Evolutionary conservation across 2,329 filamentous ascomycete species (phyloP).

Genomic region (Apiospora saccharicola): DNA sequence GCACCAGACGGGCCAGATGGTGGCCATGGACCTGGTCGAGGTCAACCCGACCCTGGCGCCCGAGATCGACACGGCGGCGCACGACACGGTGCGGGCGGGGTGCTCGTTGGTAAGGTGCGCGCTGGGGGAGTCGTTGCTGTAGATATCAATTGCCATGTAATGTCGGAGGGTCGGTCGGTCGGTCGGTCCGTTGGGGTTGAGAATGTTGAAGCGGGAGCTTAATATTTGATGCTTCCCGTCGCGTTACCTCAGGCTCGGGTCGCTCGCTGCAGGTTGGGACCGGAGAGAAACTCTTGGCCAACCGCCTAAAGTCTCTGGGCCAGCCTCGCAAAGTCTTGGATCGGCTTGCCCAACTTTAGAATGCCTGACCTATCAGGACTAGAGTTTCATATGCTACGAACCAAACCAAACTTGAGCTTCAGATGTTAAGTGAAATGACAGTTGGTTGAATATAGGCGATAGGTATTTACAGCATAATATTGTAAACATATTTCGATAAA

Average conservation of each 20-base stretch:
- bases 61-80: constrained; percentile 68
- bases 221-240: background rate
- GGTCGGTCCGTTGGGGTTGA: background rate
- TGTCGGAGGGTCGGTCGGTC: background rate
- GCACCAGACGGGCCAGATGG: constrained; percentile 78
- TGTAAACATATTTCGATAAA: background rate
- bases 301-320: too few species aligned
- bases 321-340: background rate
- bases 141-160: constrained; percentile 59
- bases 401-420: background rate
- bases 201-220: background rate
- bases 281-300: background rate
- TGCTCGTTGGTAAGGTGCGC: constrained; percentile 92
- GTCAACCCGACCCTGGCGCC: constrained; percentile 77
- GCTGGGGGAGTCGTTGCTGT: constrained; percentile 89
- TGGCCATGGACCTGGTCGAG: constrained; percentile 84
- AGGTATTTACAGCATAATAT: background rate
- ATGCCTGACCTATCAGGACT: too few species aligned
- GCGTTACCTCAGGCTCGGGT: background rate
- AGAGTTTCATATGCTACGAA: background rate
- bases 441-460: background rate
- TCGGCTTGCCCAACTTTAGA: background rate
- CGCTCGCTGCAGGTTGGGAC: background rate
- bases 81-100: constrained; percentile 88
- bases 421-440: background rate